These are phyloP conservation scores for Termitomyces sp. DNA, from an alignment of 768 basidiomycete species.

Conservation along the genomic window DNA sequence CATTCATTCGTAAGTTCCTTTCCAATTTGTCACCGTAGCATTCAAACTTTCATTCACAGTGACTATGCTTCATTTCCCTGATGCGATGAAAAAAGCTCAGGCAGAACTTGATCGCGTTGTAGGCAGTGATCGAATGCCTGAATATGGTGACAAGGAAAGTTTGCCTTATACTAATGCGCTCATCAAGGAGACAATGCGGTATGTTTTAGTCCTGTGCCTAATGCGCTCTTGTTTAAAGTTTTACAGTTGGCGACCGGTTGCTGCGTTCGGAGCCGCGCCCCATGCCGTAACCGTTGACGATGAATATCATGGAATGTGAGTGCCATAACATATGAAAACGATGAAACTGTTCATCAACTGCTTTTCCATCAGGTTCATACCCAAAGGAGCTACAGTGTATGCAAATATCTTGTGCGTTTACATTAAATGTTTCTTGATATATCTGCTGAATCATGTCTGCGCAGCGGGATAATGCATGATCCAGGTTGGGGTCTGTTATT, in stretches of 20 bases:
- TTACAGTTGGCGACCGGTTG: constrained; percentile 12
- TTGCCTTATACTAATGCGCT: constrained; percentile 32
- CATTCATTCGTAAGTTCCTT: constrained; percentile 8
- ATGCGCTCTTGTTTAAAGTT: neutral
- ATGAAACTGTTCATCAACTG: neutral
- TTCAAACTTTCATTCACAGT: constrained; percentile 13
- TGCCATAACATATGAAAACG: neutral
- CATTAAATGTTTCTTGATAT: neutral
- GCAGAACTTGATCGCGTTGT: constrained; percentile 31
- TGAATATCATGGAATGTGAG: constrained; percentile 29
- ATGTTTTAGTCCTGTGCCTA: neutral
- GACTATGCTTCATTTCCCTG: constrained; percentile 33
- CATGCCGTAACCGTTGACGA: constrained; percentile 33
- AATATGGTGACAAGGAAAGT: constrained; percentile 26
- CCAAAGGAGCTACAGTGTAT: constrained; percentile 31
- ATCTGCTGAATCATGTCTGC: neutral
- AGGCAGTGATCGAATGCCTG: constrained; percentile 33
- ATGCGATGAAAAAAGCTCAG: constrained; percentile 33
- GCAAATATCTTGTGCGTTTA: constrained; percentile 27
- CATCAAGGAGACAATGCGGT: constrained; percentile 32
- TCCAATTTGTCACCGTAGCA: neutral
- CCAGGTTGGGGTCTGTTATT: constrained; percentile 14
- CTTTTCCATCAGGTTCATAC: constrained; percentile 21
- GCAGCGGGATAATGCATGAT: constrained; percentile 27
- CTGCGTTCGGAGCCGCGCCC: constrained; percentile 20